These are phyloP conservation scores for Candida caryicola DNA, from an alignment of 805 yeast species.

Conservation along the genomic window DNA sequence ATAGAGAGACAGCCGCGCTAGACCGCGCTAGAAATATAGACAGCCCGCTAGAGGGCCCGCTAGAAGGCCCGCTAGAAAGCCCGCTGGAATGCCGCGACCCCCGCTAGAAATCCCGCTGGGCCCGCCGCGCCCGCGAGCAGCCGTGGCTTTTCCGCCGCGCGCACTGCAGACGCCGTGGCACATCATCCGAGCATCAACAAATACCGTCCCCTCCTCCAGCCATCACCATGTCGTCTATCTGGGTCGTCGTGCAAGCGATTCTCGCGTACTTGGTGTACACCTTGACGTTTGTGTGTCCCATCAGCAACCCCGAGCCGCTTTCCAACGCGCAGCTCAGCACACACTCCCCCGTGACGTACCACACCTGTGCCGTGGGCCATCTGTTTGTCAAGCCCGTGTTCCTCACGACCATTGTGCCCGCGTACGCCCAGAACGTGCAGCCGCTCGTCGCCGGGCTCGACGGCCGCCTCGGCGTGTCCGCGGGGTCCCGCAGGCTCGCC, in stretches of 20 bases:
- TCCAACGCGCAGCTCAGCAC: neutral
- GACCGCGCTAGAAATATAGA: no score
- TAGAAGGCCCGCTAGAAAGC: no score
- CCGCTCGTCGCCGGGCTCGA: constrained; percentile 1
- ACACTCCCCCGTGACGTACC: constrained; percentile 4
- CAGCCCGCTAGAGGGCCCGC: no score
- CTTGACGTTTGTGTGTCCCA: constrained; percentile 5
- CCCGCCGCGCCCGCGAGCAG: no score
- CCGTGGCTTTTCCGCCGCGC: no score
- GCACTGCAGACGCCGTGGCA: no score
- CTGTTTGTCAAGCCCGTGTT: constrained; percentile 6
- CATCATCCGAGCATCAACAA: neutral
- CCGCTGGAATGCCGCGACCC: no score
- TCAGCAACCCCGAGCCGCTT: neutral
- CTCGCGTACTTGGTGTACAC: constrained; percentile 7
- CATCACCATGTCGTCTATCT: constrained; percentile 1
- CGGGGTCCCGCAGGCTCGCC: neutral
- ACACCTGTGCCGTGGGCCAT: constrained; percentile 9
- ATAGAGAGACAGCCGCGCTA: no score
- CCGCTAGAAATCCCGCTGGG: no score
- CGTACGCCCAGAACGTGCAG: neutral
- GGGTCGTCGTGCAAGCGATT: neutral
- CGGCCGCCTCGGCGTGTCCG: neutral
- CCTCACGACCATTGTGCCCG: neutral
- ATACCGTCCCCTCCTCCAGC: neutral